Evolutionary conservation across 176 grass and related monocot genomes (phyloP).

Genomic region (Zea mays): Zm-B73-REFERENCE-NAM-5.0 NC_050099.1:225935001-225935500

Average conservation of each 20-base stretch:
- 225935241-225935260: no score
- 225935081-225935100: constrained; percentile 23
- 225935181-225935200: constrained; percentile 94
- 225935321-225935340: no score
- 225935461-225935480: constrained; percentile 20
- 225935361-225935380: no score
- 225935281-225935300: no score
- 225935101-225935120: constrained; percentile 57
- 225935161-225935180: constrained; percentile 96
- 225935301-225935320: no score
- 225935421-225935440: background rate
- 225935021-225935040: background rate
- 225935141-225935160: constrained; percentile 95
- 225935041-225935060: constrained; percentile 5
- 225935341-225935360: no score
- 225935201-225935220: background rate
- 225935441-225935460: background rate
- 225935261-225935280: no score
- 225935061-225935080: constrained; percentile 1
- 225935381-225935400: background rate
- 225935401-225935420: constrained; percentile 12
- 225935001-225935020: constrained; percentile 66
- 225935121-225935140: constrained; percentile 93
- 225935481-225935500: background rate
- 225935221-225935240: background rate